Evolutionary conservation across 2,329 filamentous ascomycete genomes (phyloP).

Genomic region (Colletotrichum chlorophyti): DNA sequence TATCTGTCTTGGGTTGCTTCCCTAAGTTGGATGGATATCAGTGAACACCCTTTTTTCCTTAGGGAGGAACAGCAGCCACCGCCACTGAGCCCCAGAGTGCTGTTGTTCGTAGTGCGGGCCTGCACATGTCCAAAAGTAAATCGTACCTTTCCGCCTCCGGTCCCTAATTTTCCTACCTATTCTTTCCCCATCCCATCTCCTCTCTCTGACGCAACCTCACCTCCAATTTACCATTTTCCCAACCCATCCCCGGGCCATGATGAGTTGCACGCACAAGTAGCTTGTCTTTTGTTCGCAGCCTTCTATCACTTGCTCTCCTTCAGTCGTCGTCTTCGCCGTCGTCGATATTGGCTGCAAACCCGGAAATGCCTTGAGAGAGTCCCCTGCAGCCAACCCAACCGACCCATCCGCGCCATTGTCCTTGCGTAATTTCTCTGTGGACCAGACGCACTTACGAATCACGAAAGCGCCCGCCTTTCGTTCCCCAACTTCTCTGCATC

Average conservation of each 20-base stretch:
- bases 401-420: slow-evolving; percentile 11
- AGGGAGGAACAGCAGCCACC: neutral
- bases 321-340: slow-evolving; percentile 5
- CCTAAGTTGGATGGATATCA: neutral
- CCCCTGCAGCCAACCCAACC: slow-evolving; percentile 2
- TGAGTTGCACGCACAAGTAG: slow-evolving; percentile 1
- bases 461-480: slow-evolving; percentile 4
- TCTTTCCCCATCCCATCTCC: neutral
- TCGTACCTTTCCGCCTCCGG: too few species aligned
- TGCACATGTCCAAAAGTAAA: neutral
- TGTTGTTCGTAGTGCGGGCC: neutral
- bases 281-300: neutral
- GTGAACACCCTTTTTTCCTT: too few species aligned
- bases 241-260: neutral
- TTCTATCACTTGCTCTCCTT: too few species aligned
- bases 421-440: slow-evolving; percentile 15
- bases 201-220: neutral
- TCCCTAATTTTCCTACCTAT: too few species aligned
- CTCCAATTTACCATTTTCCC: neutral
- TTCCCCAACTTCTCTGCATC: too few species aligned
- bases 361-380: slow-evolving; percentile 14
- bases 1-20: neutral
- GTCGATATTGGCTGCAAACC: neutral
- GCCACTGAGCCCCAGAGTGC: too few species aligned
- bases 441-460: slow-evolving; percentile 10